Evolutionary conservation across 2,329 filamentous ascomycete species (phyloP).

Genomic region (Hymenoscyphus infarciens): DNA sequence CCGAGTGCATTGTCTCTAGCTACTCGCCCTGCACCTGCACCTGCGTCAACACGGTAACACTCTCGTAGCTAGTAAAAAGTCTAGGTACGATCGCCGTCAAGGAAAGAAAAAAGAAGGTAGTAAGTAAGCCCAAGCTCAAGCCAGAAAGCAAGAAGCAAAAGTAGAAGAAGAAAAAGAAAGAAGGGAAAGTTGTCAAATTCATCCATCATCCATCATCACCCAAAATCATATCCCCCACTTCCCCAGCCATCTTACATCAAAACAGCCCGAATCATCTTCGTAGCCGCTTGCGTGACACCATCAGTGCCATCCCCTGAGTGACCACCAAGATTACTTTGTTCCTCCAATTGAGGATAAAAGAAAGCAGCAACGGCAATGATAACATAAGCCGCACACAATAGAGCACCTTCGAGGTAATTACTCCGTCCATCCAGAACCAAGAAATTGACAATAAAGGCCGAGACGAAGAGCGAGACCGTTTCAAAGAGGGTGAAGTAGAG

Average conservation of each 20-base stretch:
- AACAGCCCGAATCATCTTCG: constrained; percentile 25
- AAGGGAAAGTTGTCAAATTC: no score
- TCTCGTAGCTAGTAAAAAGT: no score
- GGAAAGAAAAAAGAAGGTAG: no score
- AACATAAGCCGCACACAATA: constrained; percentile 63
- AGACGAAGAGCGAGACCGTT: constrained; percentile 81
- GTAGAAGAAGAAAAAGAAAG: no score
- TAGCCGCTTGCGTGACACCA: constrained; percentile 19
- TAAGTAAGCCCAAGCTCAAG: no score
- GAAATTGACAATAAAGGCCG: constrained; percentile 83
- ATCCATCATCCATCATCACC: no score
- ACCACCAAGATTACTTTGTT: constrained; percentile 43
- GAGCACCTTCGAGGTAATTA: constrained; percentile 79
- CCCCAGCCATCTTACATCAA: constrained; percentile 1
- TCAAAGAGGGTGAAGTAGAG: constrained; percentile 87
- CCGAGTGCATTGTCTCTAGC: no score
- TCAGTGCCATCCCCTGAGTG: constrained; percentile 18
- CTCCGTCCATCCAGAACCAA: constrained; percentile 79
- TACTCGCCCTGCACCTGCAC: no score
- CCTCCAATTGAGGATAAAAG: constrained; percentile 55
- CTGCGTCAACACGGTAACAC: no score
- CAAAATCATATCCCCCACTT: no score
- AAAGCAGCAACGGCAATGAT: constrained; percentile 66
- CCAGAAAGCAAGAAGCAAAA: no score
- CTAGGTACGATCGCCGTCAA: no score